A percentile compares a stretch with the other conserved stretches of the same genome.
phyloP scores from a whole-genome alignment of 106 monocot genomes.

The Acanthochlamys bracteata region DNA sequence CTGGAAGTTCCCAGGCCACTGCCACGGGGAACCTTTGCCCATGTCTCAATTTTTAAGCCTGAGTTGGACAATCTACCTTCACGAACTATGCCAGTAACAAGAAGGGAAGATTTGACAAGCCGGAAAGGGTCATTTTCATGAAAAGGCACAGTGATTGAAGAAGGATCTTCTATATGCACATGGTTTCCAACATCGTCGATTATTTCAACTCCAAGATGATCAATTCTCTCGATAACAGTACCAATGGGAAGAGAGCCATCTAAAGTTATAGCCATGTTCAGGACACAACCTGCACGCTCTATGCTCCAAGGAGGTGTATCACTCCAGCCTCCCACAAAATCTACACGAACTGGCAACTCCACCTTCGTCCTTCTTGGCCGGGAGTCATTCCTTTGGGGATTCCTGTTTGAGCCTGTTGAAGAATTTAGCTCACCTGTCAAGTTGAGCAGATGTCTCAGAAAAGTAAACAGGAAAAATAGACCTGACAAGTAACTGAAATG shows the following conservation, averaged over 20 bases:
- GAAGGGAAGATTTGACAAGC: slow-evolving; percentile 82
- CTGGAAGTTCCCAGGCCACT: slow-evolving; percentile 97
- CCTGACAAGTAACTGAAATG: background rate
- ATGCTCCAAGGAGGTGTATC: slow-evolving; percentile 99
- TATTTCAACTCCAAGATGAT: slow-evolving; percentile 44
- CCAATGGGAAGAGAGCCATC: slow-evolving; percentile 62
- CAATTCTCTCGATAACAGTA: slow-evolving; percentile 49
- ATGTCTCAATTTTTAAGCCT: slow-evolving; percentile 70
- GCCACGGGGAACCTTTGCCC: slow-evolving; percentile 82
- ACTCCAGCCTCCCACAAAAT: slow-evolving; percentile 98
- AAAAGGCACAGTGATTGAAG: slow-evolving; percentile 54
- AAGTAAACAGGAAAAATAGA: slow-evolving; percentile 1
- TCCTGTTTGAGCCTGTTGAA: slow-evolving; percentile 5
- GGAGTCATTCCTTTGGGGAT: slow-evolving; percentile 6
- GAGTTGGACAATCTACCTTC: slow-evolving; percentile 25
- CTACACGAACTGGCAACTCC: slow-evolving; percentile 81
- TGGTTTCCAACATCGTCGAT: slow-evolving; percentile 56
- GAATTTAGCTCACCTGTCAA: background rate
- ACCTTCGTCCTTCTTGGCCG: slow-evolving; percentile 36
- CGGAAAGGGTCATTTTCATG: slow-evolving; percentile 67
- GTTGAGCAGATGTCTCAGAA: slow-evolving; percentile 17
- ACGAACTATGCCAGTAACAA: slow-evolving; percentile 54
- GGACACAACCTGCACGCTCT: slow-evolving; percentile 86
- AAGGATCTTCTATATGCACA: slow-evolving; percentile 53
- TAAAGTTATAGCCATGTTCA: slow-evolving; percentile 88